Evolutionary conservation across 768 basidiomycete genomes (phyloP).

Genomic region (Lactarius hengduanensis): DNA sequence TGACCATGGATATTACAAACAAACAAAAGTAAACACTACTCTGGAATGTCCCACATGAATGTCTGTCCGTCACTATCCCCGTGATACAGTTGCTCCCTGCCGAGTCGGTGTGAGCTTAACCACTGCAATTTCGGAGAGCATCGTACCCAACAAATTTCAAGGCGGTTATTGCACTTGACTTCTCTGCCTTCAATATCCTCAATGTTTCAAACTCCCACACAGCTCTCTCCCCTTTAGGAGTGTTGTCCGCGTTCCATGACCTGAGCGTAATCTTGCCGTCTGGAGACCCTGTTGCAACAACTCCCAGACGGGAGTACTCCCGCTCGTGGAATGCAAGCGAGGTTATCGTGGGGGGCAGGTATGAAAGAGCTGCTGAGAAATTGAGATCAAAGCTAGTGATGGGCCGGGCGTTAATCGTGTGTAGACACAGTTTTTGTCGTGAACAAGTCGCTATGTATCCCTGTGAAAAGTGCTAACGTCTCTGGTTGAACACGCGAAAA

Average conservation of each 20-base stretch:
- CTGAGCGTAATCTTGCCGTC: slow-evolving; percentile 78
- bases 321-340: slow-evolving; percentile 86
- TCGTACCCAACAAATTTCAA: slow-evolving; percentile 75
- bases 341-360: slow-evolving; percentile 55
- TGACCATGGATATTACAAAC: background rate
- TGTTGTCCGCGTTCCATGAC: slow-evolving; percentile 80
- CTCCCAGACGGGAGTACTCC: slow-evolving; percentile 74
- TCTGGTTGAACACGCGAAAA: slow-evolving; percentile 15
- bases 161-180: slow-evolving; percentile 54
- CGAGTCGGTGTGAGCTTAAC: slow-evolving; percentile 4
- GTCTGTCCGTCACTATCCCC: slow-evolving; percentile 65
- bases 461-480: slow-evolving; percentile 39
- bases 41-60: slow-evolving; percentile 57
- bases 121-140: slow-evolving; percentile 3
- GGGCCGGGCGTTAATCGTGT: slow-evolving; percentile 82
- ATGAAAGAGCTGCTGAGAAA: slow-evolving; percentile 42
- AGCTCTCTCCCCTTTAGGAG: slow-evolving; percentile 62
- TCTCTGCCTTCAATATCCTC: slow-evolving; percentile 61
- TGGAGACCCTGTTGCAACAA: slow-evolving; percentile 76
- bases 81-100: slow-evolving; percentile 58
- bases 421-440: slow-evolving; percentile 62
- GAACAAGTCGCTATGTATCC: slow-evolving; percentile 90
- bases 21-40: slow-evolving; percentile 29
- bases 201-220: slow-evolving; percentile 74
- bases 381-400: slow-evolving; percentile 70